A percentile compares a stretch with the other conserved stretches of the same genome.
Evolutionary conservation across 768 basidiomycete species (phyloP).

Genomic region (Tricholoma sp.): DNA sequence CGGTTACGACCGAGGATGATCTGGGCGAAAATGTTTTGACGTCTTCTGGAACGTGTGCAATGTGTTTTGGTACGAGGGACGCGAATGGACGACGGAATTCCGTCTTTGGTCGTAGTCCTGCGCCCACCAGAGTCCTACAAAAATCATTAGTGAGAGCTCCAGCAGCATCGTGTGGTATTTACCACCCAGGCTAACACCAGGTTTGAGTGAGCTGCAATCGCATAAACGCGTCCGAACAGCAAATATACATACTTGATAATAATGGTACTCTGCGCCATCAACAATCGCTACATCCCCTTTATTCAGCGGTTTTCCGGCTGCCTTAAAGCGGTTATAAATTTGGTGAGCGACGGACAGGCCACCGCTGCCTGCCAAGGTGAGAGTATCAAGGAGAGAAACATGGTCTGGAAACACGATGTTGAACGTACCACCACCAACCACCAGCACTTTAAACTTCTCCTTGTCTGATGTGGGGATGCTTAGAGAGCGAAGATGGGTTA

Average conservation of each 20-base stretch:
- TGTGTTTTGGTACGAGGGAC: slow-evolving; percentile 69
- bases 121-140: slow-evolving; percentile 82
- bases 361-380: slow-evolving; percentile 54
- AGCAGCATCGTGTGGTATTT: slow-evolving; percentile 14
- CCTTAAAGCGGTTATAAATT: slow-evolving; percentile 74
- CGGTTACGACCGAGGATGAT: slow-evolving; percentile 67
- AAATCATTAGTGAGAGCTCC: slow-evolving; percentile 3
- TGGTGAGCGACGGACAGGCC: slow-evolving; percentile 85
- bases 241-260: slow-evolving; percentile 62
- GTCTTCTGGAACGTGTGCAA: slow-evolving; percentile 66
- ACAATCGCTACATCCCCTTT: slow-evolving; percentile 81
- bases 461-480: slow-evolving; percentile 31
- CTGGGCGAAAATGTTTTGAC: slow-evolving; percentile 73
- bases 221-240: not conserved
- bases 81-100: slow-evolving; percentile 61
- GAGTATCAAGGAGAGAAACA: not conserved
- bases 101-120: slow-evolving; percentile 73
- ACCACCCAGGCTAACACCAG: slow-evolving; percentile 80
- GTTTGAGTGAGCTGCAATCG: not conserved
- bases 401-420: not conserved
- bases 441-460: slow-evolving; percentile 74
- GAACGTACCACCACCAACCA: slow-evolving; percentile 79
- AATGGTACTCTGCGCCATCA: slow-evolving; percentile 76
- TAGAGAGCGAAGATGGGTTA: slow-evolving; percentile 6
- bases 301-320: slow-evolving; percentile 60